Conservation (phyloP, 1,284 basidiomycete species). For the Sanghuangporus weigelae region DNA sequence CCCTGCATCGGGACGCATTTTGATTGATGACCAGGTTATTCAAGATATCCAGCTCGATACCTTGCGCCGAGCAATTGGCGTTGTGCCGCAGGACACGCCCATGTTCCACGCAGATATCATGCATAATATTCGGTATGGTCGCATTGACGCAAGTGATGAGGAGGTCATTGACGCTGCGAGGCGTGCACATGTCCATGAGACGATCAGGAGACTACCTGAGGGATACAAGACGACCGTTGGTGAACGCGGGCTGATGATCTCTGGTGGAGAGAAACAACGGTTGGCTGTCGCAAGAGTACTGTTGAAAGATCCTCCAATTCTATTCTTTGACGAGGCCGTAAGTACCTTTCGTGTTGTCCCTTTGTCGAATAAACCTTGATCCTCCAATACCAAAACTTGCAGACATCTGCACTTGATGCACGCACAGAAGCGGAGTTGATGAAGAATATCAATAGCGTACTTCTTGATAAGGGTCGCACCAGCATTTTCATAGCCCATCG, state of each 20-base stretch:
- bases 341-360: constrained; percentile 26
- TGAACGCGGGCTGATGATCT: constrained; percentile 96
- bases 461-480: constrained; percentile 77
- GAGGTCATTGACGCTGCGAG: constrained; percentile 81
- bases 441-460: constrained; percentile 83
- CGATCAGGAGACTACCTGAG: constrained; percentile 77
- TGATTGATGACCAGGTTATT: constrained; percentile 86
- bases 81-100: constrained; percentile 97
- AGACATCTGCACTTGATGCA: constrained; percentile 93
- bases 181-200: constrained; percentile 85
- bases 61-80: constrained; percentile 76
- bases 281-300: constrained; percentile 90
- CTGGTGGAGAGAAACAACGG: constrained; percentile 96
- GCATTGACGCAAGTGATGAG: constrained; percentile 83
- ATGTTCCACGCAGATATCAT: constrained; percentile 94
- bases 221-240: constrained; percentile 91
- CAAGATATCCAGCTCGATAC: constrained; percentile 68
- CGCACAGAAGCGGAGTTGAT: constrained; percentile 94
- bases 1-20: constrained; percentile 74
- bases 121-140: constrained; percentile 93
- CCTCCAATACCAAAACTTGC: not conserved
- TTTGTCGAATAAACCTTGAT: not conserved
- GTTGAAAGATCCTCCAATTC: constrained; percentile 89
- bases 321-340: constrained; percentile 98
- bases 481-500: constrained; percentile 93